Conservation (phyloP, 371 early-diverging fungal species). For the Circinella minor region DNA sequence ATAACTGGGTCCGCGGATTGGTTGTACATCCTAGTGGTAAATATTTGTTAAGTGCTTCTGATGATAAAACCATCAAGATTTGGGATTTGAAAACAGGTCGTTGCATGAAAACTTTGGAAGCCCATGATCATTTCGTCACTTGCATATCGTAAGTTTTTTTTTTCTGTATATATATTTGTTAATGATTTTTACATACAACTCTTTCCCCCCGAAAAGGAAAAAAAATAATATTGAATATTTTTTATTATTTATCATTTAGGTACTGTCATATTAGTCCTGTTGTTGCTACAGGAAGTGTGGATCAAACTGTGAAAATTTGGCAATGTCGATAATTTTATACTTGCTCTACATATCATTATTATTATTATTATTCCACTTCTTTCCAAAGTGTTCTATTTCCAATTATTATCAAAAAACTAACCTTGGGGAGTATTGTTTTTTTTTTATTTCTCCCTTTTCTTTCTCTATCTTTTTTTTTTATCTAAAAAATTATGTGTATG, state of each 20-base stretch:
- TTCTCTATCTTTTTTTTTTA: slow-evolving; percentile 7
- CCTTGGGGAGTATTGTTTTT: no score
- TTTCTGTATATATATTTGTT: neutral
- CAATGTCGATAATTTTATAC: slow-evolving; percentile 41
- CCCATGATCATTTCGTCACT: slow-evolving; percentile 91
- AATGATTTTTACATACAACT: no score
- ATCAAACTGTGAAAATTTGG: slow-evolving; percentile 81
- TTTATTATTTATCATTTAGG: slow-evolving; percentile 15
- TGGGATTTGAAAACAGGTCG: slow-evolving; percentile 91
- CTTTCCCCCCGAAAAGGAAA: no score
- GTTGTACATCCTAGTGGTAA: slow-evolving; percentile 83
- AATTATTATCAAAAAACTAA: no score
- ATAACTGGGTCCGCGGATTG: slow-evolving; percentile 93
- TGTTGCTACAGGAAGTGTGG: slow-evolving; percentile 87
- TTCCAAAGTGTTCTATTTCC: no score
- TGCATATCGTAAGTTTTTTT: slow-evolving; percentile 68
- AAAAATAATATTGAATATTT: neutral
- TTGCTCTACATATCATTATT: slow-evolving; percentile 6
- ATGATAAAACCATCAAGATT: slow-evolving; percentile 86
- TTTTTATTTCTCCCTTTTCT: neutral
- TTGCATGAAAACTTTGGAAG: slow-evolving; percentile 80
- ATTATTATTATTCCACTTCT: neutral
- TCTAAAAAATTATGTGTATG: neutral
- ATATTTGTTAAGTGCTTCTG: slow-evolving; percentile 79
- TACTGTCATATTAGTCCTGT: slow-evolving; percentile 61